Evolutionary conservation across 2,329 filamentous ascomycete species (phyloP), one percentile per base, ranked within the genome.

Genomic region (Coniochaeta ligniaria): DNA sequence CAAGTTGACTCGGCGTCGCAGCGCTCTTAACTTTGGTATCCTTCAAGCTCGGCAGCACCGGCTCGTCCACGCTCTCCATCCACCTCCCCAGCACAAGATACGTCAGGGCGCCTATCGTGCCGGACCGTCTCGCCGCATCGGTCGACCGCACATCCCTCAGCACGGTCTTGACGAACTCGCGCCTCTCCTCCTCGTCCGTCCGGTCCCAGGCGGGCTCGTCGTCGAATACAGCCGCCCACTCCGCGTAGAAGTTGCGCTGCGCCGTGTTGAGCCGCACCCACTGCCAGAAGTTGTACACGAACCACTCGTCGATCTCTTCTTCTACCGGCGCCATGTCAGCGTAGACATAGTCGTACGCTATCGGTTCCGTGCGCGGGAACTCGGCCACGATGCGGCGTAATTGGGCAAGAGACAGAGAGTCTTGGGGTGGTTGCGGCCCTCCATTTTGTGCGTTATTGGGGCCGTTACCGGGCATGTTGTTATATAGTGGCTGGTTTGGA

Each of bases 281-380:
- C 71, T 98, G 93, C 74, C 90, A 90, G 63, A 92, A 87, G 67
- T 90, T 89, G 75, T 98, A 97, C 59, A 89, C 87, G 74, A 99
- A 99, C 95, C 95, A 99, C 76, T 99, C 95, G 71, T 98, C 92
- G 56, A 99, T 81, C 78, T 99, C 95, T 64, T 95, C 91, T 20
- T 90, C 86, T 67, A 96, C 88, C 0, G 85, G 78, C 24, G 88
- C 87, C 60, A 83, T 83, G 73, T 94, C 90, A 28, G 83, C 78
- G 75, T 94, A 94, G 64, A 84, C 84, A 72, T 96, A 99, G 63
- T 95, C 92, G 78, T 99, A 99, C 12, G 86, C 85, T 50, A 83
- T 79, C 57, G 88, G 83, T 65, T 92, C 89, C 58, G 80, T 71
- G 64, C 84, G 85, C 17, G 89, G 89, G 66, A 91, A 86, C 62